These are phyloP conservation scores for Stephania cephalantha DNA, from an alignment of 164 flowering plant genomes.

Conservation along the genomic window DNA sequence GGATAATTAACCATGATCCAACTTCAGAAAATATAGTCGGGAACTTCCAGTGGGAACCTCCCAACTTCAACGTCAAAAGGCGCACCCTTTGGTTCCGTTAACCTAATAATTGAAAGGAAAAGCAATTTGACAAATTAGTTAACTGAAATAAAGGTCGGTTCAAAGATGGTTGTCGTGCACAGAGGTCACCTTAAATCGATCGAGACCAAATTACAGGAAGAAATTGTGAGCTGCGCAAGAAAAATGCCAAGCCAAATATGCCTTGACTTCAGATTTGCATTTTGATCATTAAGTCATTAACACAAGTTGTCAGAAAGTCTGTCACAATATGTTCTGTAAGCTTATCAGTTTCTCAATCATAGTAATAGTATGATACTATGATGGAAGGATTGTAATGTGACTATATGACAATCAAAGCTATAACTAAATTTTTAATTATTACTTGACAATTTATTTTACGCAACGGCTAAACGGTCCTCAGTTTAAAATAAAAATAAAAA, in stretches of 20 bases:
- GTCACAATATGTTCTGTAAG: background rate
- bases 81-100: conserved; percentile 44
- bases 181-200: too few species aligned
- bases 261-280: background rate
- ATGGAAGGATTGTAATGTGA: background rate
- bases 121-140: background rate
- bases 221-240: background rate
- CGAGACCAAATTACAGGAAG: background rate
- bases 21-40: conserved; percentile 73
- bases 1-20: background rate
- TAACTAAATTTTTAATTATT: background rate
- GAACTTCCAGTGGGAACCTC: conserved; percentile 52
- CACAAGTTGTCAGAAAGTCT: background rate
- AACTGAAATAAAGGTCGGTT: too few species aligned
- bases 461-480: too few species aligned
- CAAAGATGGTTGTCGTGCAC: too few species aligned
- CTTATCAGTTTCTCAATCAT: background rate
- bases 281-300: background rate
- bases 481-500: too few species aligned
- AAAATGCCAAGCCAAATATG: background rate
- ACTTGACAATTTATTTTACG: too few species aligned
- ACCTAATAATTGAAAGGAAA: conserved; percentile 28
- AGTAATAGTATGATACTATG: background rate
- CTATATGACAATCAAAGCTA: background rate
- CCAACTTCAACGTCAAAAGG: conserved; percentile 63